A percentile compares a stretch with the other conserved stretches of the same genome.
These are phyloP conservation scores for Melampsora americana DNA, from an alignment of 1,284 basidiomycete species.

Conservation along the genomic window DNA sequence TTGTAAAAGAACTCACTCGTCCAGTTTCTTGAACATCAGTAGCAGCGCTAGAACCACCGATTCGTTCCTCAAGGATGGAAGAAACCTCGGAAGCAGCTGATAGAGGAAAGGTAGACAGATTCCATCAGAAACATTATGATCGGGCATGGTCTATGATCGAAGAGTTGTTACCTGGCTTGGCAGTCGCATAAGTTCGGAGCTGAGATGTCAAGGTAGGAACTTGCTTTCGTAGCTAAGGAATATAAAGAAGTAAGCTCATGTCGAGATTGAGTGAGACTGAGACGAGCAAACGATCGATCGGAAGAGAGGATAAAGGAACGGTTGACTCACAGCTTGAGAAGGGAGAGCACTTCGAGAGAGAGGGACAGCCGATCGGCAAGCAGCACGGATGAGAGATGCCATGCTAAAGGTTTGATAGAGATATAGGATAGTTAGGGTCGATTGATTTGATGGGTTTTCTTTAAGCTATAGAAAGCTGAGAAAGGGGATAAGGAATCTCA, in stretches of 20 bases:
- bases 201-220: slow-evolving; percentile 23
- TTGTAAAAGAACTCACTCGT: slow-evolving; percentile 73
- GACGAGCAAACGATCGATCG: not conserved
- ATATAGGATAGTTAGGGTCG: not conserved
- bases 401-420: slow-evolving; percentile 5
- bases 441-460: too few relatives aligned
- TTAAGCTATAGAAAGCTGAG: too few relatives aligned
- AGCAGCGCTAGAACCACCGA: slow-evolving; percentile 82
- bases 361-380: slow-evolving; percentile 31
- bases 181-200: slow-evolving; percentile 36
- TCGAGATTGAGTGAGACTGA: not conserved
- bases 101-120: not conserved
- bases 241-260: not conserved
- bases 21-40: slow-evolving; percentile 98
- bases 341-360: slow-evolving; percentile 34
- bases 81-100: slow-evolving; percentile 97
- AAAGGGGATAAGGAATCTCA: too few relatives aligned
- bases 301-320: not conserved
- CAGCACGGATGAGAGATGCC: slow-evolving; percentile 38
- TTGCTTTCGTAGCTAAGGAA: slow-evolving; percentile 33
- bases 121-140: not conserved
- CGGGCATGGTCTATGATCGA: not conserved
- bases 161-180: slow-evolving; percentile 31
- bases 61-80: slow-evolving; percentile 96
- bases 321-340: slow-evolving; percentile 18